phyloP scores from a whole-genome alignment of 176 grass and related monocot genomes.

The Carex cristatella region DNA sequence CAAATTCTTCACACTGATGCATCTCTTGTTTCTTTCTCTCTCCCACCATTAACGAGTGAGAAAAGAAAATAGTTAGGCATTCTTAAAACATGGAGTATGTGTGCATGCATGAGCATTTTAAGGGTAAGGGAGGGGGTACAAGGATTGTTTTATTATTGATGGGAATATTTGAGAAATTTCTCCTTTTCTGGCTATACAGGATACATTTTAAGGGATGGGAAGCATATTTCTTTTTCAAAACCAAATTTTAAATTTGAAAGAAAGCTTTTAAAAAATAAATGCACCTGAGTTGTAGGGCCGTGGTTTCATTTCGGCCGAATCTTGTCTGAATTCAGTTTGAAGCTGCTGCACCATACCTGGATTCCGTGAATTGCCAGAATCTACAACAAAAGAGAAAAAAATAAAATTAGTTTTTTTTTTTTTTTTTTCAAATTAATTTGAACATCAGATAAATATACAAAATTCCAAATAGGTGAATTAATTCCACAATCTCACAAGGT shows the following conservation, averaged over 20 bases:
- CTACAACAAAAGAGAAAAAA: slow-evolving; percentile 31
- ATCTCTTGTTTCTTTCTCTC: neutral
- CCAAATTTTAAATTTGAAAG: slow-evolving; percentile 15
- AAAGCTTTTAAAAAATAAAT: slow-evolving; percentile 17
- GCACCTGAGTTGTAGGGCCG: slow-evolving; percentile 63
- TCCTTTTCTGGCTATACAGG: neutral
- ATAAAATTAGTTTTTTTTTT: neutral
- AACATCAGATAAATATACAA: neutral
- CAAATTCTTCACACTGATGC: neutral
- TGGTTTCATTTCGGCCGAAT: slow-evolving; percentile 34
- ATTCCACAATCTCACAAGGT: slow-evolving; percentile 46
- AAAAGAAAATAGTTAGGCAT: neutral
- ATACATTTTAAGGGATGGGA: neutral
- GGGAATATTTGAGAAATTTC: neutral
- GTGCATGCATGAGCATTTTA: neutral
- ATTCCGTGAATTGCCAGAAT: slow-evolving; percentile 39
- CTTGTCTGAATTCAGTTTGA: slow-evolving; percentile 44
- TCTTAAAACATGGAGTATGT: neutral
- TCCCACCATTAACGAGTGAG: neutral
- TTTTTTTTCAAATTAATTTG: neutral
- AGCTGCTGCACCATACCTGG: slow-evolving; percentile 35
- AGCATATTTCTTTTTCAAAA: neutral
- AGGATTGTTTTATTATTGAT: neutral
- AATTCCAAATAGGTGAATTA: slow-evolving; percentile 2
- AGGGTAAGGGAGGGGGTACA: neutral